These are phyloP conservation scores for Starmerella kuoi DNA, from an alignment of 805 yeast genomes.

Conservation along the genomic window DNA sequence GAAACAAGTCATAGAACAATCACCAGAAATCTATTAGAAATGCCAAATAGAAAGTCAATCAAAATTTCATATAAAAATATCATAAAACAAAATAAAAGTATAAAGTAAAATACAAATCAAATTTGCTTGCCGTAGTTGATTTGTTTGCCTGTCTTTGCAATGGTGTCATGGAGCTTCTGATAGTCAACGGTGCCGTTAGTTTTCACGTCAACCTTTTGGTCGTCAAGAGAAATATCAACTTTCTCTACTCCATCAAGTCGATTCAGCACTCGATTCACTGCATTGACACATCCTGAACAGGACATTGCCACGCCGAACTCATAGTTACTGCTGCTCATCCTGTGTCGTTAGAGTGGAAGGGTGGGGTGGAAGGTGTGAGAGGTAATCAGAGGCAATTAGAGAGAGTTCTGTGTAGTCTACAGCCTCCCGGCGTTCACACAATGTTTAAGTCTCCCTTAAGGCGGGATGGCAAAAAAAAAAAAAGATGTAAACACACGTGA, in stretches of 20 bases:
- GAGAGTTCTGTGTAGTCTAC: no score
- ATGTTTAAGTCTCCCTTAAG: no score
- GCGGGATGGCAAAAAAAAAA: no score
- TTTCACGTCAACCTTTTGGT: constrained; percentile 70
- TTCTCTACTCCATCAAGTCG: constrained; percentile 63
- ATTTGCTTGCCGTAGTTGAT: constrained; percentile 48
- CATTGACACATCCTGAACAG: constrained; percentile 59
- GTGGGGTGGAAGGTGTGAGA: no score
- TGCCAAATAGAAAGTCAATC: no score
- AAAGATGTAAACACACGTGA: no score
- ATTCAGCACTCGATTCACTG: constrained; percentile 64
- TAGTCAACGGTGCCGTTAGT: constrained; percentile 46
- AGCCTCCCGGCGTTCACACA: no score
- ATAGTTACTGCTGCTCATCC: constrained; percentile 13
- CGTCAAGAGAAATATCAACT: constrained; percentile 61
- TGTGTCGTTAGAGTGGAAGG: no score
- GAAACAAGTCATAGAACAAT: background rate
- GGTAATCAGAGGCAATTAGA: no score
- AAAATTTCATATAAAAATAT: no score
- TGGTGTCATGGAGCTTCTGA: constrained; percentile 68
- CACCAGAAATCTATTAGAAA: background rate
- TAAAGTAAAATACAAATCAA: no score
- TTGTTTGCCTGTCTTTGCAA: constrained; percentile 82
- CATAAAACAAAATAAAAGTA: no score
- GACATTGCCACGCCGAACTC: constrained; percentile 25